These are phyloP conservation scores for Lenzites betulinus DNA, from an alignment of 768 basidiomycete species.

Conservation along the genomic window DNA sequence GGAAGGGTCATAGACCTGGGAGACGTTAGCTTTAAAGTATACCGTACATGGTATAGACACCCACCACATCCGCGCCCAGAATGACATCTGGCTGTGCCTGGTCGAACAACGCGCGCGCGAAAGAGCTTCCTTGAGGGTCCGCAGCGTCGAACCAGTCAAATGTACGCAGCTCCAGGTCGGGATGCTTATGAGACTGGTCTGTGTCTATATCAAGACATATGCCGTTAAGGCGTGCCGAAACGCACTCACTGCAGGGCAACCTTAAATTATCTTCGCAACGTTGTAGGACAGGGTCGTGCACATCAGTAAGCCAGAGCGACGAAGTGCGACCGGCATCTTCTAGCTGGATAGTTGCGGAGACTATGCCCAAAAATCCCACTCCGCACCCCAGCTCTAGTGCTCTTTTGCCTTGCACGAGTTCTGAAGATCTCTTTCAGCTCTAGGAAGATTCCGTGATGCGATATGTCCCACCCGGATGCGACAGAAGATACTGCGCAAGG, in stretches of 20 bases:
- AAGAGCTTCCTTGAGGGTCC: slow-evolving; percentile 28
- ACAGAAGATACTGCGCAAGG: slow-evolving; percentile 61
- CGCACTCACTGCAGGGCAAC: slow-evolving; percentile 67
- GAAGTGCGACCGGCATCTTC: background rate
- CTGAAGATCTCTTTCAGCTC: slow-evolving; percentile 27
- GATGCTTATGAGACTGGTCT: slow-evolving; percentile 61
- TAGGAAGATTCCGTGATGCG: background rate
- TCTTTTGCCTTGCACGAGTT: slow-evolving; percentile 43
- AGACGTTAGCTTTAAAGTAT: background rate
- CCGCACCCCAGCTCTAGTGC: slow-evolving; percentile 80
- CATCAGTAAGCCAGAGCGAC: slow-evolving; percentile 60
- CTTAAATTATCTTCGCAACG: slow-evolving; percentile 61
- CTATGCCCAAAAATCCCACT: slow-evolving; percentile 70
- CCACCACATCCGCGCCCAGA: slow-evolving; percentile 70
- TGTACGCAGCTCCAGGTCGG: slow-evolving; percentile 43
- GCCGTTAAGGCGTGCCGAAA: background rate
- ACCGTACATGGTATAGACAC: slow-evolving; percentile 13
- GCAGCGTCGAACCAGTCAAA: slow-evolving; percentile 71
- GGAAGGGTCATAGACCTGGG: slow-evolving; percentile 67
- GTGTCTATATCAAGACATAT: background rate
- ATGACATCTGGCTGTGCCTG: slow-evolving; percentile 56
- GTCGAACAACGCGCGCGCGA: slow-evolving; percentile 38
- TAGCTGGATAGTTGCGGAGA: slow-evolving; percentile 58
- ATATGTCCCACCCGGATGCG: slow-evolving; percentile 49
- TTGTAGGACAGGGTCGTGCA: slow-evolving; percentile 60